These are phyloP conservation scores for Calonectria naviculata DNA, from an alignment of 2,329 filamentous ascomycete genomes.

Conservation along the genomic window DNA sequence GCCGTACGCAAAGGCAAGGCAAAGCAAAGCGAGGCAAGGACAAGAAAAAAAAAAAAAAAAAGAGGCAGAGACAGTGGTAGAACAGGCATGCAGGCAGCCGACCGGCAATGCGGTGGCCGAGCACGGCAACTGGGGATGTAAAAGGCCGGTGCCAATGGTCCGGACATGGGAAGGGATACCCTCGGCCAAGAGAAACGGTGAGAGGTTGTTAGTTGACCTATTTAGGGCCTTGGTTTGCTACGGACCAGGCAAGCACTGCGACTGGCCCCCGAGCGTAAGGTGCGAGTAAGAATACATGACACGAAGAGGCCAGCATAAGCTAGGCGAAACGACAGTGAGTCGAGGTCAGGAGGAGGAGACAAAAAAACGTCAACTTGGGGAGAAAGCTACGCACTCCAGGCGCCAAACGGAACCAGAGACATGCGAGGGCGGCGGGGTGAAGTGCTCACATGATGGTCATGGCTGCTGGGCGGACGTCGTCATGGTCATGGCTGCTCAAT, in stretches of 20 bases:
- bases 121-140: not conserved
- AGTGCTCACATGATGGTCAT: conserved; percentile 31
- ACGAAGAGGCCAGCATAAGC: not conserved
- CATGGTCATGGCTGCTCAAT: conserved; percentile 25
- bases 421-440: conserved; percentile 14
- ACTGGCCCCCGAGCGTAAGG: not conserved
- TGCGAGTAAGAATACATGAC: not conserved
- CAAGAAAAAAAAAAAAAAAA: not conserved
- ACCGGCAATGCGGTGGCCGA: not conserved
- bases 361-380: not conserved
- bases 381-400: not conserved
- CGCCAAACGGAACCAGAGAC: conserved; percentile 14
- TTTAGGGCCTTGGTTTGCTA: not conserved
- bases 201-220: not conserved
- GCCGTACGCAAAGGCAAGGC: not conserved
- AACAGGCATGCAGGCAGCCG: not conserved
- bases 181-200: not conserved
- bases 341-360: not conserved
- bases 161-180: not conserved
- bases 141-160: not conserved
- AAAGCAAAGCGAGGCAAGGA: not conserved
- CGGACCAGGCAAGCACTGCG: not conserved
- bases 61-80: not conserved
- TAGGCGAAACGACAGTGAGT: not conserved
- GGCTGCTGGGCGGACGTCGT: conserved; percentile 24